Conservation (phyloP, 371 early-diverging fungal genomes). For the Mortierella sp. region DNA sequence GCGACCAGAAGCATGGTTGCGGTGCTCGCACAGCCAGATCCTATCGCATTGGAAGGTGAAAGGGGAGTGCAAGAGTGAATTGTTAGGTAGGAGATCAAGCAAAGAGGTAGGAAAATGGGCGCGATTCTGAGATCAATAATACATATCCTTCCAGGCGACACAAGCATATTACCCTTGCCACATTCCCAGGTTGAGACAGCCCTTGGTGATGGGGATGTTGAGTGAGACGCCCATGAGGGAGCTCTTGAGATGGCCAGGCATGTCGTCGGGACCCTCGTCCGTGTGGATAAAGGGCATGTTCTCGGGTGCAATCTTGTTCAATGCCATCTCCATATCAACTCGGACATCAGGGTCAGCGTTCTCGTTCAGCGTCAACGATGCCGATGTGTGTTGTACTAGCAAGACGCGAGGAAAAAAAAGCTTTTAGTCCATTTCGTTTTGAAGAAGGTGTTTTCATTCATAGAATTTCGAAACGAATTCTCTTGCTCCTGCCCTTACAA, state of each 20-base stretch:
- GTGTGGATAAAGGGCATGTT: conserved; percentile 83
- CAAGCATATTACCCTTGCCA: conserved; percentile 87
- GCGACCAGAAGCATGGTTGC: conserved; percentile 74
- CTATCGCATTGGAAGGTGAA: conserved; percentile 44
- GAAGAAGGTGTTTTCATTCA: not conserved
- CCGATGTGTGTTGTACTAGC: conserved; percentile 91
- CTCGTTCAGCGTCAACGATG: conserved; percentile 91
- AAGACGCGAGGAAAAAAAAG: not conserved
- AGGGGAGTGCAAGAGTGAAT: not conserved
- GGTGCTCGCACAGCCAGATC: conserved; percentile 84
- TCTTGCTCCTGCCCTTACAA: conserved; percentile 61
- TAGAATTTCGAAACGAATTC: too few species aligned
- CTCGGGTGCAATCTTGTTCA: conserved; percentile 87
- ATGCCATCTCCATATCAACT: conserved; percentile 85
- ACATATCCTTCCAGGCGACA: not conserved
- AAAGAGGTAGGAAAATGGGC: not conserved
- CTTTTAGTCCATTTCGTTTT: not conserved
- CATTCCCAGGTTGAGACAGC: conserved; percentile 85
- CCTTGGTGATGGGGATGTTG: conserved; percentile 89
- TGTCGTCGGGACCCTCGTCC: conserved; percentile 71
- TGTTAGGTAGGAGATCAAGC: not conserved
- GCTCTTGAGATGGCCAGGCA: conserved; percentile 91
- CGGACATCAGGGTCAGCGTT: conserved; percentile 88
- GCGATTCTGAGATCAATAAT: too few species aligned
- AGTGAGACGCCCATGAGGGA: conserved; percentile 89